Conservation (phyloP, 495 filamentous ascomycete species). For the Tuber brumale region DNA sequence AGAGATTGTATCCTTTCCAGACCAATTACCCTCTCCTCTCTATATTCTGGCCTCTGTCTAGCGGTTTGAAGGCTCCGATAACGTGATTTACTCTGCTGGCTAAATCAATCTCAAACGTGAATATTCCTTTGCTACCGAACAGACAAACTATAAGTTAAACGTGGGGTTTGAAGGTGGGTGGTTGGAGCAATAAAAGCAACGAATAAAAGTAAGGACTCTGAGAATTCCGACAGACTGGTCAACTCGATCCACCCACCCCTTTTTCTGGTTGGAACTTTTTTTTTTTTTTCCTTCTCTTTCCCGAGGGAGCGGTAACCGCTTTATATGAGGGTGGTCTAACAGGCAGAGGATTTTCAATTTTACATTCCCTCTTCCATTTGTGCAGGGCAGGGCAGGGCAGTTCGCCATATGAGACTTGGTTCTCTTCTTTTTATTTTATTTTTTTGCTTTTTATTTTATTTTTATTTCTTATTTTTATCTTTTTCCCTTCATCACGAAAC, state of each 20-base stretch:
- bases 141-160: neutral
- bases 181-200: slow-evolving; percentile 5
- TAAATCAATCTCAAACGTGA: neutral
- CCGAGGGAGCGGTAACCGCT: slow-evolving; percentile 1
- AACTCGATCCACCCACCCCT: neutral
- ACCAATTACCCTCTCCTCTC: neutral
- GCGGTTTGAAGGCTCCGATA: neutral
- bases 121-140: neutral
- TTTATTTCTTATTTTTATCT: slow-evolving; percentile 6
- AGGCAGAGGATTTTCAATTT: neutral
- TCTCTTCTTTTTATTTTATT: neutral
- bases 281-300: neutral
- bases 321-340: neutral
- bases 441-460: slow-evolving; percentile 6
- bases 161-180: neutral
- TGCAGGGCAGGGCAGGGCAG: neutral
- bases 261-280: neutral
- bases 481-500: neutral
- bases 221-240: slow-evolving; percentile 4
- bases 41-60: neutral
- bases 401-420: neutral
- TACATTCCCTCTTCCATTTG: neutral
- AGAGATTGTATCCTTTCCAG: neutral
- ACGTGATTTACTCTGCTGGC: neutral
- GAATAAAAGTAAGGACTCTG: neutral